Conservation (phyloP, 805 yeast genomes). For the Hagleromyces aurorensis region DNA sequence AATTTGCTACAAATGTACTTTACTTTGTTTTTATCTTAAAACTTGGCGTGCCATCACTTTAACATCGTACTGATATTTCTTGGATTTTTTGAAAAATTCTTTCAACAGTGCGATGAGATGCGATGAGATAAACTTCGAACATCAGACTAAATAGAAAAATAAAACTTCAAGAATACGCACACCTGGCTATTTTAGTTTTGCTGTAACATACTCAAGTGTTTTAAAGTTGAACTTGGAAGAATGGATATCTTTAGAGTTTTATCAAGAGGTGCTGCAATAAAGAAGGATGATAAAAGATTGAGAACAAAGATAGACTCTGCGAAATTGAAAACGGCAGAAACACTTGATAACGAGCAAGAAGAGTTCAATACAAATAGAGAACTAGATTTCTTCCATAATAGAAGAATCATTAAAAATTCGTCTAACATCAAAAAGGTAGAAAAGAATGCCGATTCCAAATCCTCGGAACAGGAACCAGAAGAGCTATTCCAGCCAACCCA, state of each 20-base stretch:
- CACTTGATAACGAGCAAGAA: conserved; percentile 31
- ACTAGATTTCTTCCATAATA: conserved; percentile 74
- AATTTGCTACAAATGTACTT: too few species aligned
- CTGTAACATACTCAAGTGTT: background rate
- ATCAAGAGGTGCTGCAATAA: conserved; percentile 76
- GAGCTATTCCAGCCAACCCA: conserved; percentile 26
- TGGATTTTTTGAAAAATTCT: conserved; percentile 5
- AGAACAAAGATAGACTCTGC: conserved; percentile 26
- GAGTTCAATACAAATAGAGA: conserved; percentile 56
- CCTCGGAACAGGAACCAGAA: conserved; percentile 22
- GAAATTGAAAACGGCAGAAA: conserved; percentile 8
- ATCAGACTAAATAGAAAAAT: conserved; percentile 1
- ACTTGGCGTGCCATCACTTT: too few species aligned
- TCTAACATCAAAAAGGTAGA: conserved; percentile 12
- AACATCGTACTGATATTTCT: too few species aligned
- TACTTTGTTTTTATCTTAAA: too few species aligned
- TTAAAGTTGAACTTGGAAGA: conserved; percentile 2
- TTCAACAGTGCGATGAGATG: conserved; percentile 5
- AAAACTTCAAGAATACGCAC: background rate
- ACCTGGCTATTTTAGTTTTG: background rate
- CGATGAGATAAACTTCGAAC: conserved; percentile 8
- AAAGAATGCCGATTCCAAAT: conserved; percentile 14
- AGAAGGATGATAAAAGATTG: conserved; percentile 34
- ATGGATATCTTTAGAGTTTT: conserved; percentile 90
- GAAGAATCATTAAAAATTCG: conserved; percentile 31